phyloP scores from a whole-genome alignment of 2,329 filamentous ascomycete species.

The Lachnellula suecica region DNA sequence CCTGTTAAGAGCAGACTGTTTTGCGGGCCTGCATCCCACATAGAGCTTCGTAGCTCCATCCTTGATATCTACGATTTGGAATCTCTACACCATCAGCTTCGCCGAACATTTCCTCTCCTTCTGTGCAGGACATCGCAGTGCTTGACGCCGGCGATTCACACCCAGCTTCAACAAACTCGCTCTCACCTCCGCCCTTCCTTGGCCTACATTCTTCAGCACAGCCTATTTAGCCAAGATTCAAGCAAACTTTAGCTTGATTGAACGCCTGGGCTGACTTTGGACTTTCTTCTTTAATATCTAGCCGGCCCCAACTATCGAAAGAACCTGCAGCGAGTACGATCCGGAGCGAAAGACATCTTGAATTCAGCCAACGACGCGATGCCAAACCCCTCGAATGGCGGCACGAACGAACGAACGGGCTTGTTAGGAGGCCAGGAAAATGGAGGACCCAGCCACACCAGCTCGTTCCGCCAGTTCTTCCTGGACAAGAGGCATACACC shows the following conservation, averaged over 20 bases:
- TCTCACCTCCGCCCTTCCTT: slow-evolving; percentile 3
- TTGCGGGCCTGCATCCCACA: too few relatives aligned
- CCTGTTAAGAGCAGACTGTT: too few relatives aligned
- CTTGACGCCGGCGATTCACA: slow-evolving; percentile 12
- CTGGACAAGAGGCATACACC: slow-evolving; percentile 26
- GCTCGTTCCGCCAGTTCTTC: slow-evolving; percentile 26
- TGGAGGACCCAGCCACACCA: slow-evolving; percentile 14
- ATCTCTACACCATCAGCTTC: not conserved
- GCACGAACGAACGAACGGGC: slow-evolving; percentile 24
- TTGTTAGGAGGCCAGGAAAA: slow-evolving; percentile 23
- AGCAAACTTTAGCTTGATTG: slow-evolving; percentile 16
- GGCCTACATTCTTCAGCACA: slow-evolving; percentile 9
- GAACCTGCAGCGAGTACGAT: slow-evolving; percentile 19
- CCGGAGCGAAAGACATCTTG: slow-evolving; percentile 3
- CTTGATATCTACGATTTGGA: not conserved
- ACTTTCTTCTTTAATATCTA: slow-evolving; percentile 19
- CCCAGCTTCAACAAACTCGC: slow-evolving; percentile 1
- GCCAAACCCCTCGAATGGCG: slow-evolving; percentile 19
- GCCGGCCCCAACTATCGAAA: slow-evolving; percentile 20
- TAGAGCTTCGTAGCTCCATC: too few relatives aligned
- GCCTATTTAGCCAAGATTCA: slow-evolving; percentile 5
- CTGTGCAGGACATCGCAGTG: slow-evolving; percentile 8
- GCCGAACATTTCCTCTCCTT: not conserved
- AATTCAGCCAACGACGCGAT: slow-evolving; percentile 6
- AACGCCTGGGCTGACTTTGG: slow-evolving; percentile 18